Percentiles rank a stretch among this genome's conserved stretches.
Conservation (phyloP, 1,139 yeast genomes). For the Yamadazyma mexicana region DNA sequence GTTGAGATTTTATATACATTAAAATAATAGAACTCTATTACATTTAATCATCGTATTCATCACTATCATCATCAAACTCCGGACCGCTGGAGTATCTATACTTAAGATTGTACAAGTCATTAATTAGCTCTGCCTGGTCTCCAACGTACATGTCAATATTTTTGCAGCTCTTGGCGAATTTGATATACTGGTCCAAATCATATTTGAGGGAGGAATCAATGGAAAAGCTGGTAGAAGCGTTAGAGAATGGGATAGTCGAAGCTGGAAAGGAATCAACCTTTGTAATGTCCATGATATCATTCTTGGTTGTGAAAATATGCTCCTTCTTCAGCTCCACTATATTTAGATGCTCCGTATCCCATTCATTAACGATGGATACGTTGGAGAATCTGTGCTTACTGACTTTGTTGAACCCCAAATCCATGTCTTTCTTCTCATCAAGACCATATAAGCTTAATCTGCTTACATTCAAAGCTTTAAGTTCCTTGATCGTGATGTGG, state of each 20-base stretch:
- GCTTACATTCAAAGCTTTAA: conserved; percentile 3
- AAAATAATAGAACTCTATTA: conserved; percentile 1
- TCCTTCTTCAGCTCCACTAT: conserved; percentile 20
- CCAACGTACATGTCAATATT: conserved; percentile 45
- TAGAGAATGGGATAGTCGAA: conserved; percentile 12
- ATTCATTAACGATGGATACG: conserved; percentile 18
- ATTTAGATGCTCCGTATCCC: conserved; percentile 15
- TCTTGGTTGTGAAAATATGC: conserved; percentile 11
- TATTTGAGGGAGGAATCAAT: conserved; percentile 46
- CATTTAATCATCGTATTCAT: conserved; percentile 15
- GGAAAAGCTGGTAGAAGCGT: conserved; percentile 39
- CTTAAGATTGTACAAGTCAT: conserved; percentile 39
- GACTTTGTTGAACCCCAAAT: conserved; percentile 15
- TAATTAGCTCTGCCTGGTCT: conserved; percentile 65
- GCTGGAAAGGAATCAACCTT: conserved; percentile 37
- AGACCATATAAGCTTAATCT: conserved; percentile 10
- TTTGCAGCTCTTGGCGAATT: conserved; percentile 37
- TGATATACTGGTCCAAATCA: conserved; percentile 48
- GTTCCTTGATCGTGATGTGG: conserved; percentile 14
- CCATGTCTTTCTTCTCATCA: conserved; percentile 3
- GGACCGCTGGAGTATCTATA: conserved; percentile 11
- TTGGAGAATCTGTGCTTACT: conserved; percentile 8
- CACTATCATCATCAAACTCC: conserved; percentile 22
- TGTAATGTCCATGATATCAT: conserved; percentile 21
- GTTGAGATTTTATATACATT: conserved; percentile 1